phyloP scores from a whole-genome alignment of 805 yeast species.

The Groenewaldozyma tartarivorans region DNA sequence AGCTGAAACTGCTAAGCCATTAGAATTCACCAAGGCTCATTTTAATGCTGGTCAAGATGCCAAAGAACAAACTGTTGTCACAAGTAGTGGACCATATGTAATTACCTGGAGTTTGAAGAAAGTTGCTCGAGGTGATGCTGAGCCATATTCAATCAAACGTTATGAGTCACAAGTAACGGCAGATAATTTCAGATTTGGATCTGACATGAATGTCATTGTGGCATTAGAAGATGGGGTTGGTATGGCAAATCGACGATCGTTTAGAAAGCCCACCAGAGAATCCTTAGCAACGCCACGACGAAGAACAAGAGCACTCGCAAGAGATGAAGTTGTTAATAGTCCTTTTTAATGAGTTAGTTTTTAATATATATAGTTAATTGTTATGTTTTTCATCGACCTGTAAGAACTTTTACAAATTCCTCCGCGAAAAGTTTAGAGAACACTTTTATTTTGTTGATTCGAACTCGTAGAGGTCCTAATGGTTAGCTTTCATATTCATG shows the following conservation, averaged over 20 bases:
- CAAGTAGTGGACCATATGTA: constrained; percentile 76
- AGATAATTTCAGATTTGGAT: constrained; percentile 70
- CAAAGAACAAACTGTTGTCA: constrained; percentile 61
- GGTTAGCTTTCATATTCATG: no score
- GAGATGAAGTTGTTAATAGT: constrained; percentile 21
- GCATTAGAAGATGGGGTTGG: constrained; percentile 72
- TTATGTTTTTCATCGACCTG: constrained; percentile 1
- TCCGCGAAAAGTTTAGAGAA: constrained; percentile 14
- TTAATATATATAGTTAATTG: neutral
- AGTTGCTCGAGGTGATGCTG: constrained; percentile 42
- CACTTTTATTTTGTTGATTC: constrained; percentile 12
- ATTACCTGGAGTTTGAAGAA: constrained; percentile 69
- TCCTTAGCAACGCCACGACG: constrained; percentile 29
- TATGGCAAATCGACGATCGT: constrained; percentile 50
- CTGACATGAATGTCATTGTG: constrained; percentile 59
- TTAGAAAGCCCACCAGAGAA: constrained; percentile 47
- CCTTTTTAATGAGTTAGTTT: constrained; percentile 14
- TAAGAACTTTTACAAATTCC: constrained; percentile 14
- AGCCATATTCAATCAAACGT: constrained; percentile 54
- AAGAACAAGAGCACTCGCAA: constrained; percentile 15
- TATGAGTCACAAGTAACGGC: constrained; percentile 56
- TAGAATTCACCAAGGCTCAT: constrained; percentile 61
- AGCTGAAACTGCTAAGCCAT: constrained; percentile 36
- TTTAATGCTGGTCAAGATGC: constrained; percentile 64
- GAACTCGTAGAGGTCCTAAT: constrained; percentile 6